phyloP scores from a whole-genome alignment of 306 rosid genomes.

The Medicago lupulina region DNA sequence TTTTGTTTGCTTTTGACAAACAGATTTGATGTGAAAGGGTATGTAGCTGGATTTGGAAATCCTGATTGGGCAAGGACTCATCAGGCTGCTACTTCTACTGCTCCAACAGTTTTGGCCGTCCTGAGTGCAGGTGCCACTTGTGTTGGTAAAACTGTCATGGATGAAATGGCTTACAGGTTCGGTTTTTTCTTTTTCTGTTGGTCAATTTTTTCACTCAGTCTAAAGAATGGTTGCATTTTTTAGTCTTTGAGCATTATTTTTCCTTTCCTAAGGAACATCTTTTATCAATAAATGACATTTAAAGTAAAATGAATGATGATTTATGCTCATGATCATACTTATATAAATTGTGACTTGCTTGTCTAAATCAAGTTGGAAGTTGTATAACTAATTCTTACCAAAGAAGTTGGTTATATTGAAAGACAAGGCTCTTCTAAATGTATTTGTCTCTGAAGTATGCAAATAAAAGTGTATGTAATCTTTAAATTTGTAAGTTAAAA shows the following conservation, averaged over 20 bases:
- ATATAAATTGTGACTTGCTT: too few relatives aligned
- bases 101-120: conserved; percentile 68
- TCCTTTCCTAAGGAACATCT: too few relatives aligned
- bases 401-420: too few relatives aligned
- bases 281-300: too few relatives aligned
- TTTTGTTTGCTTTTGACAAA: conserved; percentile 9
- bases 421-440: too few relatives aligned
- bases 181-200: neutral
- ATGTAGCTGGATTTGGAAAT: conserved; percentile 83
- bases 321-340: too few relatives aligned
- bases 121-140: conserved; percentile 82
- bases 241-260: neutral
- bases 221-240: neutral
- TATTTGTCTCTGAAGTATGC: too few relatives aligned
- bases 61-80: conserved; percentile 98
- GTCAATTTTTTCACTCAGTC: neutral
- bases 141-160: conserved; percentile 88
- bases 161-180: conserved; percentile 96
- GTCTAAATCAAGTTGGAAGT: too few relatives aligned
- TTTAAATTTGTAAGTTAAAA: too few relatives aligned
- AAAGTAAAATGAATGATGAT: too few relatives aligned
- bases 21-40: conserved; percentile 87
- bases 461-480: too few relatives aligned
- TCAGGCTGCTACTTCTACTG: conserved; percentile 69
- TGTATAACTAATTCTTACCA: too few relatives aligned